Percentiles rank a stretch among this genome's conserved stretches.
phyloP scores from a whole-genome alignment of 2,329 filamentous ascomycete species.

The Escovopsis sp. region DNA sequence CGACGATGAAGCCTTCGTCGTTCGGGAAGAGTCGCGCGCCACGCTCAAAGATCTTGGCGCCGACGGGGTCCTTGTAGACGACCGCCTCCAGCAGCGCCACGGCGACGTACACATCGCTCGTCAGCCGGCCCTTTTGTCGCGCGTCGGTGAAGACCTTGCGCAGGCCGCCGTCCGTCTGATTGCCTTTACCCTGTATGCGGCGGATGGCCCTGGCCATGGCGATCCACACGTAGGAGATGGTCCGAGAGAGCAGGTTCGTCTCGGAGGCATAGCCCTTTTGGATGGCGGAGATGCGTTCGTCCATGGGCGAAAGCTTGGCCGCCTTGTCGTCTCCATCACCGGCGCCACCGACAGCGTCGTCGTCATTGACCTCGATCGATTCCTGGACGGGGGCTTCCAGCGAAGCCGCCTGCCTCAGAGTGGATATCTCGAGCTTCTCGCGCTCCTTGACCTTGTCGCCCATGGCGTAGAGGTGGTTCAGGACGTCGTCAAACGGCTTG shows the following conservation, averaged over 20 bases:
- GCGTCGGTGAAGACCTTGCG: constrained; percentile 83
- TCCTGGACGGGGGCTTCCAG: constrained; percentile 21
- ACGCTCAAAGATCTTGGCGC: constrained; percentile 89
- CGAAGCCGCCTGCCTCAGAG: constrained; percentile 38
- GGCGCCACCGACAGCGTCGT: constrained; percentile 16
- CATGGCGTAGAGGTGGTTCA: constrained; percentile 79
- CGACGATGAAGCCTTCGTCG: constrained; percentile 82
- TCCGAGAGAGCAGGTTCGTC: constrained; percentile 61
- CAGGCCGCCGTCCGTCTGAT: constrained; percentile 54
- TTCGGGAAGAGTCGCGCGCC: constrained; percentile 88
- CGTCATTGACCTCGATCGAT: constrained; percentile 32
- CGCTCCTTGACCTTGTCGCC: constrained; percentile 56
- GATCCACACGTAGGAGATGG: constrained; percentile 89
- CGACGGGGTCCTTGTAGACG: constrained; percentile 87
- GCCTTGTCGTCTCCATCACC: constrained; percentile 14
- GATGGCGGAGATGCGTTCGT: constrained; percentile 48
- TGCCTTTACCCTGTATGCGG: constrained; percentile 75
- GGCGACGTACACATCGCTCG: constrained; percentile 88
- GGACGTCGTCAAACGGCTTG: constrained; percentile 67
- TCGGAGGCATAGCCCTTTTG: constrained; percentile 58
- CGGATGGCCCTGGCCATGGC: constrained; percentile 87
- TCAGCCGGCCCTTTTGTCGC: constrained; percentile 71
- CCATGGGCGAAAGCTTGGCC: constrained; percentile 40
- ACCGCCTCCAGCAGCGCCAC: constrained; percentile 88
- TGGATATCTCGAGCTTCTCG: constrained; percentile 42